Conservation (phyloP, 2,329 filamentous ascomycete species). For the Trichoderma harzianum region DNA sequence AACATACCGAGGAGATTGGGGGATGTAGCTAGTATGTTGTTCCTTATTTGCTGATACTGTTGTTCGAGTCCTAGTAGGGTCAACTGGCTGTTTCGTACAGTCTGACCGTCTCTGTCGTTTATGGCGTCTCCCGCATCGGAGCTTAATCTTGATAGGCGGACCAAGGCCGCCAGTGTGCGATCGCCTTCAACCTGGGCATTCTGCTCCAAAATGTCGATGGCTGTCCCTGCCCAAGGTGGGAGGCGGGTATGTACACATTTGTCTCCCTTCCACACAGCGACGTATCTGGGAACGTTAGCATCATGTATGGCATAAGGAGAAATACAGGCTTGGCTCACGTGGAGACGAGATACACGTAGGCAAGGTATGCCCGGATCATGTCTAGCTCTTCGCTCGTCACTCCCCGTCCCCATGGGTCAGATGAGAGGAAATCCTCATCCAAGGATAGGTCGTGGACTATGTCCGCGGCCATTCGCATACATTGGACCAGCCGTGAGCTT, state of each 20-base stretch:
- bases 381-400: not conserved
- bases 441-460: not conserved
- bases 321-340: not conserved
- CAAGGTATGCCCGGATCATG: not conserved
- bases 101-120: not conserved
- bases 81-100: not conserved
- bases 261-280: not conserved
- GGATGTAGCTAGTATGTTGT: not conserved
- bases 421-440: not conserved
- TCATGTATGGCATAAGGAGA: not conserved
- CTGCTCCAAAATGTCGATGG: not conserved
- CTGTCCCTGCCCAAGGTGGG: not conserved
- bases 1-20: not conserved
- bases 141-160: not conserved
- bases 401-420: not conserved
- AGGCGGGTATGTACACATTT: not conserved
- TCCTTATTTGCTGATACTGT: not conserved
- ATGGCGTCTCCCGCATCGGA: not conserved
- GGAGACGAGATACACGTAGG: not conserved
- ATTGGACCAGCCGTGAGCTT: not conserved
- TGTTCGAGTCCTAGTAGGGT: not conserved
- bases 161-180: not conserved
- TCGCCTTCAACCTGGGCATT: not conserved
- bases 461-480: not conserved
- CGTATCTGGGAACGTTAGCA: not conserved